Evolutionary conservation across 208 protist genomes (phyloP), one percentile per base, ranked within the genome.

Genomic region (Leishmania major): DNA sequence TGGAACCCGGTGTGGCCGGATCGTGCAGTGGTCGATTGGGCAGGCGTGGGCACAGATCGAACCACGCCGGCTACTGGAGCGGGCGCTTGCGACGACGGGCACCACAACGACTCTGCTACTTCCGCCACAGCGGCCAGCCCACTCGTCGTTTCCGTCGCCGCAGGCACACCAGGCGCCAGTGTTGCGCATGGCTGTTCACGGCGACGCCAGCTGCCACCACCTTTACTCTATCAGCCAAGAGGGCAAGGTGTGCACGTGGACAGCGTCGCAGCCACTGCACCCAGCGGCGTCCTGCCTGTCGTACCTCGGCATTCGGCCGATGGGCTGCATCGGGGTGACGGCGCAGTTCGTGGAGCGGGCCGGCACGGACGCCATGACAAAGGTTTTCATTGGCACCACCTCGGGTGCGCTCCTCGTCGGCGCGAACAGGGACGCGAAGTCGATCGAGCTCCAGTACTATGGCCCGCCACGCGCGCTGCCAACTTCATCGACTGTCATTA

Each of bases 141-240:
- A 84, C 55, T 91, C 89, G 19, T 88, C 89, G 15, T 93, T 94
- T 82, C 93, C 93, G 5, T 93, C 87, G 6, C 93, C 92, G 35
- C 84, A 90, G 49, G 82, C 90, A 8, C 93, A 96, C 71, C 90
- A 92, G 43, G 76, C 79, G 6, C 84, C 84, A 28, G 85, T 94
- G 53, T 81, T 96, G 86, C 75, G 72, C 19, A 60, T 96, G 35
- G 85, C 85, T n/a, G 81, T 96, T 8, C 86, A 89, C 70, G 93
- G 93, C 17, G 91, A 95, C 70, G 70, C 72, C 49, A 94, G 81
- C 81, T 85, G 84, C 45, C 90, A 95, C 73, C 91, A 93, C 80
- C 84, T 95, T 7, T 92, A 93, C 86, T 91, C 89, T 28, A 80
- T 96, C 31, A 92, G 92, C 69, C 82, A 92, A 69, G 92, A 96